A percentile compares a stretch with the other conserved stretches of the same genome.
phyloP scores from a whole-genome alignment of 2,329 filamentous ascomycete species.

The Thielaviopsis punctulata region DNA sequence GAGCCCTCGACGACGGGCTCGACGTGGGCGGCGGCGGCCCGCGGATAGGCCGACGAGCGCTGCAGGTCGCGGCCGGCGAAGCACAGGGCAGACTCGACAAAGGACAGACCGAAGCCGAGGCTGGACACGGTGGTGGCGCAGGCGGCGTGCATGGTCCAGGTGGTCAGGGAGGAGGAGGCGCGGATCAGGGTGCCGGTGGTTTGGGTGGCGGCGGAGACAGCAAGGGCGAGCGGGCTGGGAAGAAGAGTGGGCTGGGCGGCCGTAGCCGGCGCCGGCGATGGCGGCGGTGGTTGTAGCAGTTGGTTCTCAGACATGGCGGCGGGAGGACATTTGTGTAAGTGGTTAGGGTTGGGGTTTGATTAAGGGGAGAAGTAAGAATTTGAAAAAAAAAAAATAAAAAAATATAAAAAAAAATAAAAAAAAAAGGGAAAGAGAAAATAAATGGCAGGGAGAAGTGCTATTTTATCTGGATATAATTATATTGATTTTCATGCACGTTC shows the following conservation, averaged over 20 bases:
- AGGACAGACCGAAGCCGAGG: conserved; percentile 36
- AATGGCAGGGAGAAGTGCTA: too few species aligned
- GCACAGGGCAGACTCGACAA: conserved; percentile 36
- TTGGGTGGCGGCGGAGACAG: conserved; percentile 41
- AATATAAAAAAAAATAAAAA: background rate
- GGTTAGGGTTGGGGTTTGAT: background rate
- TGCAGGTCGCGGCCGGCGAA: conserved; percentile 33
- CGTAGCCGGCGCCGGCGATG: background rate
- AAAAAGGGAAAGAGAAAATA: background rate
- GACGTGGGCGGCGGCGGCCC: conserved; percentile 28
- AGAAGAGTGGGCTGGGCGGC: conserved; percentile 29
- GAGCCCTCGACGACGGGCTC: conserved; percentile 40
- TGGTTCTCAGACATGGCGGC: too few species aligned
- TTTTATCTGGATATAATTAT: too few species aligned
- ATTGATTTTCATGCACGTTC: too few species aligned
- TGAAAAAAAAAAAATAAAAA: background rate
- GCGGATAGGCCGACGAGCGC: conserved; percentile 9
- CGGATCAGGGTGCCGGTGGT: conserved; percentile 41
- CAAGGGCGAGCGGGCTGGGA: conserved; percentile 37
- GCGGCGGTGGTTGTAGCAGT: background rate
- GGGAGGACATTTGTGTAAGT: too few species aligned
- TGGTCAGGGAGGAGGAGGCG: conserved; percentile 32
- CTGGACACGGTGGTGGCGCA: conserved; percentile 39
- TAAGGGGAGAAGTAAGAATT: background rate
- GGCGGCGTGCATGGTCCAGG: conserved; percentile 34